Percentiles rank a stretch among this genome's conserved stretches.
Evolutionary conservation across 352 stramenopile genomes (phyloP).

Genomic region (Phytophthora rubi): DNA sequence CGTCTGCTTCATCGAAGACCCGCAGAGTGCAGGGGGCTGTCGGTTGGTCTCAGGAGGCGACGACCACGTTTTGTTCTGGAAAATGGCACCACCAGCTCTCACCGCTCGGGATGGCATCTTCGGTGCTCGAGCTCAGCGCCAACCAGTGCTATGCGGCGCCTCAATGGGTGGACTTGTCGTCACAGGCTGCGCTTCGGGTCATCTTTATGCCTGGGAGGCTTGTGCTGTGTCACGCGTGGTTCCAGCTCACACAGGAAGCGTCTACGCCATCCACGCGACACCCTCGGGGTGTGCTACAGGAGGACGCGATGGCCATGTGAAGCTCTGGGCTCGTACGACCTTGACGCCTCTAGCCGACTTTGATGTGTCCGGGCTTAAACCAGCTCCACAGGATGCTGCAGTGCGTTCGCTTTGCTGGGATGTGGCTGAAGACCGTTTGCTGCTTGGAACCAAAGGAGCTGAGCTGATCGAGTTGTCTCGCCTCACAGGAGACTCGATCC

Average conservation of each 20-base stretch:
- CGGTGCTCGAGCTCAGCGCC: conserved; percentile 58
- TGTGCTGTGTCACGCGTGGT: conserved; percentile 59
- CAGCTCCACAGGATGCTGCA: conserved; percentile 49
- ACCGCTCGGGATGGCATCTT: conserved; percentile 68
- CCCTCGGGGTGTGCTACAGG: conserved; percentile 61
- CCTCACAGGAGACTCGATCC: conserved; percentile 59
- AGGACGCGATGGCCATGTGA: conserved; percentile 70
- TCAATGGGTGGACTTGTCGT: conserved; percentile 60
- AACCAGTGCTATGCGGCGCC: conserved; percentile 64
- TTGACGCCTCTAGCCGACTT: conserved; percentile 67
- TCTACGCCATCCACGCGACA: conserved; percentile 75
- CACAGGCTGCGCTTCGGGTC: conserved; percentile 67
- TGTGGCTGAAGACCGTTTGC: conserved; percentile 65
- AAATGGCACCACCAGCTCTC: conserved; percentile 54
- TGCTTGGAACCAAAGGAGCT: conserved; percentile 72
- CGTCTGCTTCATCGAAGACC: conserved; percentile 65
- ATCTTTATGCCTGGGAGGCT: conserved; percentile 80
- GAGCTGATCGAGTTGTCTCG: conserved; percentile 75
- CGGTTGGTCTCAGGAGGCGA: conserved; percentile 68
- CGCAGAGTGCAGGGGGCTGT: conserved; percentile 49
- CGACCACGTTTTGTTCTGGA: conserved; percentile 80
- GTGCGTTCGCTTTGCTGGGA: conserved; percentile 78
- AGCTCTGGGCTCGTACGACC: conserved; percentile 62
- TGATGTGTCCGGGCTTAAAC: conserved; percentile 58
- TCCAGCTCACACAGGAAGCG: conserved; percentile 68